Evolutionary conservation across 1,139 yeast genomes (phyloP), one percentile per base, ranked within the genome.

Genomic region (Suhomyces yuchorum): DNA sequence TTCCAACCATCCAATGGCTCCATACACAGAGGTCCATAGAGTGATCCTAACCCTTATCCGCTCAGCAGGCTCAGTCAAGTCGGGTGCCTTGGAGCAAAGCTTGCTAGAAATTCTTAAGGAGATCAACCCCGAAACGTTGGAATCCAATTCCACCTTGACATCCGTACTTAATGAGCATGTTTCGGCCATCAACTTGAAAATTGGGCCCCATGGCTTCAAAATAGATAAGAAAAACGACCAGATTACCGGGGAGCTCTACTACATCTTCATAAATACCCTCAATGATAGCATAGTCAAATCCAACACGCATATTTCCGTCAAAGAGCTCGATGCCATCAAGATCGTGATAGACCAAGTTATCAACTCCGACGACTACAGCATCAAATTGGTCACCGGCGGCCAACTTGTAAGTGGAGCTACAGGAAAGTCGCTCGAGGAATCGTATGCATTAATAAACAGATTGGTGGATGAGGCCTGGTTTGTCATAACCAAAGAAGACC

Each of bases 401-500:
- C 74, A 66, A 45, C 56, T 51, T 8, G 53, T 68, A 1, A 58
- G 67, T 3, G 53, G 62, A 2, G 55, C 53, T 2, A 50, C 61
- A 24, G 64, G 63, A 38, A 62, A 65, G 24, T 51, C 69, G 1
- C 51, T 65, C 4, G 57, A 63, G 3, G 80, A 77, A 22, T 61
- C 76, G 0, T 66, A 68, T 14, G 50, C 46, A 0, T 67, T 82
- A 32, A 54, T 82, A 2, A 65, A 59, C 8, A 57, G 65, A 22
- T 59, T 82, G 19, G 71, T 79, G 7, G 74, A 74, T 47, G 78
- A 74, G 49, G 86, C 84, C 4, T 83, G 87, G 86, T 60, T 83
- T 37, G 61, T 58, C 19, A 41, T 66, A 14, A 61, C 70, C 9
- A 42, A 37, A 18, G 63, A 61, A 22, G 66, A 66, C 44, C 56